Evolutionary conservation across 345 rosid genomes (phyloP), one percentile per base, ranked within the genome.

Genomic region (Hirschfeldia incana): DNA sequence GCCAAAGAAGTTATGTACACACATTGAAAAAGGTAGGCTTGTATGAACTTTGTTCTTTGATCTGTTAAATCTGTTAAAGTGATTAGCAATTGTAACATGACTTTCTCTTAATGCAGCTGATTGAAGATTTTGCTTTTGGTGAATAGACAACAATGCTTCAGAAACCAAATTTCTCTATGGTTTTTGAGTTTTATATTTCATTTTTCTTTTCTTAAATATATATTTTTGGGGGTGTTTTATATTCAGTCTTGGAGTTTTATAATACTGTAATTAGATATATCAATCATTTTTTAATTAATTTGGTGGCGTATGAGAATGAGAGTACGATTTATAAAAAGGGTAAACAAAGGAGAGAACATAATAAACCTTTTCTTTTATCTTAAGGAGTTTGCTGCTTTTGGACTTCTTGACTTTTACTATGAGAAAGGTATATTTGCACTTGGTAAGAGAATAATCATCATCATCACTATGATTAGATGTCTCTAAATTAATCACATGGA

Each of bases 261-360:
- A 73, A 67, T 80, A 80, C 79, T 80, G 83, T 80, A 80, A 80
- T 62, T 80, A 74, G 78, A 68, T 80, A 61, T 74, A 74, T 68
- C 82, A 79, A 68, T 73, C 74, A 73, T 80, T 80, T 74, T 69
- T 80, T 62, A 74, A 74, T 80, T 80, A 78, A 49, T 49, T 49
- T 49, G 55, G 75, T 69, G 83, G 73, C 72, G 73, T 74, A 80
- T 74, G 75, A 80, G 72, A 74, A 28, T 51, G 77, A 32, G 55
- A 78, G 73, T 80, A 69, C 78, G 36, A 29, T 73, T 29, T n/a
- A n/a, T n/a, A n/a, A 28, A 60, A 59, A 74, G 46, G 37, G 53
- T 9, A 49, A 70, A 17, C 65, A 53, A 55, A 44, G 32, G 57
- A 44, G 66, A 72, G 55, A 49, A 49, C 55, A 49, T 44, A n/a